Conservation (phyloP, 2,329 filamentous ascomycete species). For the Clarireedia sp. region DNA sequence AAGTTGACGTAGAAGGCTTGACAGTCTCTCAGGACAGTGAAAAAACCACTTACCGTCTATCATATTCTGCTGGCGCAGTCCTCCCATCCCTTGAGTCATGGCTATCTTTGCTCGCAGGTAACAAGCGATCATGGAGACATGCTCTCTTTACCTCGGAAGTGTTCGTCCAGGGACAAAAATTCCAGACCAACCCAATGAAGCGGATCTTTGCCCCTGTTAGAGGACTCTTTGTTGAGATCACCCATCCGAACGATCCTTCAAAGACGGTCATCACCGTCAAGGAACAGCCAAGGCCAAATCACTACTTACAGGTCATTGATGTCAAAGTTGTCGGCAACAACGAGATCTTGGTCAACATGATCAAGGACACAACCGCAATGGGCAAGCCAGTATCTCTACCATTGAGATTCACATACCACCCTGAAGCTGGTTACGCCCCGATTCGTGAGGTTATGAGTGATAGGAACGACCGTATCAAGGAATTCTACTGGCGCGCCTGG, state of each 20-base stretch:
- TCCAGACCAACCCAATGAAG: conserved; percentile 92
- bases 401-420: conserved; percentile 86
- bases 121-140: conserved; percentile 84
- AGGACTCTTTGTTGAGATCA: conserved; percentile 84
- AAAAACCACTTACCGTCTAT: conserved; percentile 80
- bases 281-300: conserved; percentile 79
- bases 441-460: conserved; percentile 94
- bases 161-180: conserved; percentile 90
- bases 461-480: conserved; percentile 96
- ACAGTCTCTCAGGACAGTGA: conserved; percentile 70
- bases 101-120: conserved; percentile 80
- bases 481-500: conserved; percentile 98
- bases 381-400: conserved; percentile 75
- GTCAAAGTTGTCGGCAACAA: conserved; percentile 67
- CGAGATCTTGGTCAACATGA: conserved; percentile 81
- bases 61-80: conserved; percentile 61
- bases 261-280: conserved; percentile 82
- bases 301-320: conserved; percentile 82
- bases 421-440: conserved; percentile 93
- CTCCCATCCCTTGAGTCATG: conserved; percentile 77
- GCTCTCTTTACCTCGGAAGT: conserved; percentile 91
- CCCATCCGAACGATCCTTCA: conserved; percentile 68
- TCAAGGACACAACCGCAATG: conserved; percentile 85
- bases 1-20: conserved; percentile 76
- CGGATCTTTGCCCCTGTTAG: conserved; percentile 81